phyloP scores from a whole-genome alignment of 2,329 filamentous ascomycete genomes.

The Dactylellina leptospora region DNA sequence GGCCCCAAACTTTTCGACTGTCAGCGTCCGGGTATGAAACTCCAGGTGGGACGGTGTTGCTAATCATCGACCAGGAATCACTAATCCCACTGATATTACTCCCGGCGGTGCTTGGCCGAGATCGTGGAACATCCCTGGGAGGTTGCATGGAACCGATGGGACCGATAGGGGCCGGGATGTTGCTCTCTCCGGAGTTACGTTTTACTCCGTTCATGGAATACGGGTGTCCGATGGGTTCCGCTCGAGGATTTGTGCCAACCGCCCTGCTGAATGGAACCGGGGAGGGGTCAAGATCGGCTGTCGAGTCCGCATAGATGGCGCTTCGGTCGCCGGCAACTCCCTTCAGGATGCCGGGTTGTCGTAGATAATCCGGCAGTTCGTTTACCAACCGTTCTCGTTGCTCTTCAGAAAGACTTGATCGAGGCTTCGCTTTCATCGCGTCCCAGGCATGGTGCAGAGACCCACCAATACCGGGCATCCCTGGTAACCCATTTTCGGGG shows the following conservation, averaged over 20 bases:
- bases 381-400: constrained; percentile 48
- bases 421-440: constrained; percentile 92
- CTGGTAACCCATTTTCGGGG: constrained; percentile 81
- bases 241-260: constrained; percentile 45
- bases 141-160: constrained; percentile 44
- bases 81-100: constrained; percentile 50
- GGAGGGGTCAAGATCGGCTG: constrained; percentile 44
- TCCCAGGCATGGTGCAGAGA: constrained; percentile 83
- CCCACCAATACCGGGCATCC: constrained; percentile 81
- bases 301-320: constrained; percentile 44
- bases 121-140: constrained; percentile 43
- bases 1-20: constrained; percentile 45
- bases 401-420: constrained; percentile 73
- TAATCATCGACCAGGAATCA: constrained; percentile 53
- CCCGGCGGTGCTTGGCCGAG: constrained; percentile 44
- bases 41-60: constrained; percentile 45
- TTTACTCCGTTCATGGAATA: constrained; percentile 45
- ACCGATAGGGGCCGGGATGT: constrained; percentile 25
- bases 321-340: constrained; percentile 36
- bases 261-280: constrained; percentile 45
- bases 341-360: constrained; percentile 40
- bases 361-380: constrained; percentile 46
- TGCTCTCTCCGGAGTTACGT: constrained; percentile 46
- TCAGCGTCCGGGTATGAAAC: constrained; percentile 44
- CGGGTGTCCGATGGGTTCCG: constrained; percentile 44